A percentile compares a stretch with the other conserved stretches of the same genome.
Evolutionary conservation across 768 basidiomycete species (phyloP).

Genomic region (Psilocybe cyanescens): DNA sequence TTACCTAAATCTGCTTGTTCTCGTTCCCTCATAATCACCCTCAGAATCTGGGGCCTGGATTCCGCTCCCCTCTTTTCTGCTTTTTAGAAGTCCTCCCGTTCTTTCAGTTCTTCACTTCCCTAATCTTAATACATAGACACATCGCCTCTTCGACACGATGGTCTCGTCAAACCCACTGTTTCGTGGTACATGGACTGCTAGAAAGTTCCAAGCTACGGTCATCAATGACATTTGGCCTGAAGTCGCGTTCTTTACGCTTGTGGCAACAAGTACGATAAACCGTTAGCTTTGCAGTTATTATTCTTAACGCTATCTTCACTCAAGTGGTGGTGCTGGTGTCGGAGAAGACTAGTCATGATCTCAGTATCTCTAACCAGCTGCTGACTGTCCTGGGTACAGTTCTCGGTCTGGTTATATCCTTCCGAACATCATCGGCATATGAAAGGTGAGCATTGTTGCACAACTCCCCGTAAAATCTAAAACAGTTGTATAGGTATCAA

Average conservation of each 20-base stretch:
- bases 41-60: neutral
- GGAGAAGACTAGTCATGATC: constrained; percentile 45
- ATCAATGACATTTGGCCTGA: constrained; percentile 72
- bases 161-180: constrained; percentile 51
- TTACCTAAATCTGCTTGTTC: neutral
- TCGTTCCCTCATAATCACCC: neutral
- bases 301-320: neutral
- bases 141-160: constrained; percentile 28
- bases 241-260: constrained; percentile 58
- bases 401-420: constrained; percentile 73
- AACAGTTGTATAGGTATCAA: constrained; percentile 50
- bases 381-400: constrained; percentile 80
- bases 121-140: neutral
- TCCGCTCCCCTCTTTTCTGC: neutral
- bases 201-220: constrained; percentile 61
- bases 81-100: neutral
- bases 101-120: neutral
- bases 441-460: constrained; percentile 44
- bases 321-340: constrained; percentile 65
- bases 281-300: neutral
- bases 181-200: constrained; percentile 48
- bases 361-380: constrained; percentile 54
- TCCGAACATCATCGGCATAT: constrained; percentile 74
- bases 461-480: neutral
- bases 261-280: constrained; percentile 54